Base-by-base conservation (phyloP, 2,329 filamentous ascomycete genomes). In the Chaetomium strumarium region DNA sequence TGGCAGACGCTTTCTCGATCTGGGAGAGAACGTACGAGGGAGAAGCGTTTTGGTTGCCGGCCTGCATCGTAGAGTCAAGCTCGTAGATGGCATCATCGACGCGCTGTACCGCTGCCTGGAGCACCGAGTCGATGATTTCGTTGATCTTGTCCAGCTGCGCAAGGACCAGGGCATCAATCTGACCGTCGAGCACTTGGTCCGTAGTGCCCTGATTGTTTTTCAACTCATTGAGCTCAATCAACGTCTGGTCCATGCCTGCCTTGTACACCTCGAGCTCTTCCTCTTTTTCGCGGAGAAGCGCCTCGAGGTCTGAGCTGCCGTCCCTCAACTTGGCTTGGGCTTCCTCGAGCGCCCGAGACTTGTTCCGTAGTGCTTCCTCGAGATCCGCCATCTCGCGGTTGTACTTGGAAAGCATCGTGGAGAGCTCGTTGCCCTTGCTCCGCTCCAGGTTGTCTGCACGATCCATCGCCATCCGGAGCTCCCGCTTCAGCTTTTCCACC, bases 231-330 rank as follows among this genome's bases (percentile, higher is more conserved):
- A 99, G 78, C 71, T 96, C 91, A 48, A 97, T 81, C 52, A 99
- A 75, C 3, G 92, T 91, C 73, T 97, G 88, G 66, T 99, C 93
- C 89, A 99, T 95, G 63, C 90, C 91, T 42, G 91, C 90, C 74
- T 96, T 96, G 79, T 96, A 96, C 43, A 97, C 91, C 70, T 97
- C 93, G 24, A 99, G 83, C 71, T 99, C 93, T 63, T 96, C 91
- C 67, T 99, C 93, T 75, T 96, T 97, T 58, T 97, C 93, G 43
- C 86, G 86, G 31, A 99, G 78, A 48, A 88, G 79, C 56, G 85
- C 81, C 67, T 96, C 90, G 19, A 96, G 83, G 64, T 97, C 93
- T 1, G 86, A 87, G 67, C 85, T 86, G 39, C 88, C 88, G 58
- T 95, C 88, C 24, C 84, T 81, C 48, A 89, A 78, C 69, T 86